phyloP scores from a whole-genome alignment of 495 filamentous ascomycete genomes.

The Pseudevernia furfuracea region DNA sequence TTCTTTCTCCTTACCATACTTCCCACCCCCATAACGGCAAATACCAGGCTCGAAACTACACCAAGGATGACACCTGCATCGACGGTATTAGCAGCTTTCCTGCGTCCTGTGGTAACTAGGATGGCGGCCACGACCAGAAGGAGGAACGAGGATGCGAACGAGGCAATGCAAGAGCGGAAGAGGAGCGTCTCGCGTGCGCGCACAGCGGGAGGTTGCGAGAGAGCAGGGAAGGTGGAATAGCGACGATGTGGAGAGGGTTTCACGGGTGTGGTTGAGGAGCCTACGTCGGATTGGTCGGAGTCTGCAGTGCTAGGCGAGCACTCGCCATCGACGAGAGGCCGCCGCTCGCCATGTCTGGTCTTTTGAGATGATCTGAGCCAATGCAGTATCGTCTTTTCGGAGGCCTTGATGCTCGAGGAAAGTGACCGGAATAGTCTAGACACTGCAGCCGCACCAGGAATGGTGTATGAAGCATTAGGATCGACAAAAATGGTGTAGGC shows the following conservation, averaged over 20 bases:
- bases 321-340: conserved; percentile 6
- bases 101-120: conserved; percentile 46
- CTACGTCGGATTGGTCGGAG: conserved; percentile 20
- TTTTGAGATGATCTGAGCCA: conserved; percentile 31
- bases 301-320: conserved; percentile 21
- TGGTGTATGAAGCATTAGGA: conserved; percentile 39
- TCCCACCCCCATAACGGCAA: conserved; percentile 47
- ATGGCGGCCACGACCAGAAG: conserved; percentile 47
- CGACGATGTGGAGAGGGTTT: conserved; percentile 22
- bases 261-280: background rate
- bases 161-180: conserved; percentile 36
- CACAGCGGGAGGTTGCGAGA: conserved; percentile 26
- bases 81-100: conserved; percentile 47
- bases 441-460: conserved; percentile 43
- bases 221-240: conserved; percentile 39
- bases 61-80: conserved; percentile 54
- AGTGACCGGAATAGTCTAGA: conserved; percentile 18
- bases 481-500: conserved; percentile 51
- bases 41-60: conserved; percentile 46
- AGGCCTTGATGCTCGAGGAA: conserved; percentile 29
- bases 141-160: conserved; percentile 41
- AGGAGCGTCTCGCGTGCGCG: conserved; percentile 42
- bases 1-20: conserved; percentile 41
- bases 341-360: conserved; percentile 4
- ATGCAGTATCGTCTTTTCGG: conserved; percentile 37